Evolutionary conservation across 1,139 yeast genomes (phyloP), one percentile per base, ranked within the genome.

Genomic region (Hemisphaericaspora xylanilytica): DNA sequence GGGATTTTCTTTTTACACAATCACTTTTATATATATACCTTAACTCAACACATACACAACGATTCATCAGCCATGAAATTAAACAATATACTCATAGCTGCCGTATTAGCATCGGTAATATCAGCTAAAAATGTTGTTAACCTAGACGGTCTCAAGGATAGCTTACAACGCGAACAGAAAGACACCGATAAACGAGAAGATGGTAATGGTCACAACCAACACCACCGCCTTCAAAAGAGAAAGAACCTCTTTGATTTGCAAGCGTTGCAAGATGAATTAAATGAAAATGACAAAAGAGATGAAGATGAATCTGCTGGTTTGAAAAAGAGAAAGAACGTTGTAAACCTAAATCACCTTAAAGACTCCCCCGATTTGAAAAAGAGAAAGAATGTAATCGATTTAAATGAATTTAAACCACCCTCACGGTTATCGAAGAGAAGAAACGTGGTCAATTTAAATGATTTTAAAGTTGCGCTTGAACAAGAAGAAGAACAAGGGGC

Each of bases 311-410:
- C 42, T n/a, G 21, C 37, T 18, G 24, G 24, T 20, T 28, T 28
- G 12, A 37, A 42, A 13, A 49, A 53, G 41, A 48, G 61, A 36
- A 59, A 56, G 37, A 53, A 59, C 37, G 48, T 52, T 17, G 42
- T 49, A 22, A 43, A 53, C 36, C 47, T 60, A 35, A 42, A 50
- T 18, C 44, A 48, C 16, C 46, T 56, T 13, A 22, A 28, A 10
- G 50, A 41, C n/a, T 38, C 44, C n/a, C 21, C 37, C 15, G 16
- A 24, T 20, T 28, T 28, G n/a, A 38, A 42, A 12, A 50, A 53
- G 41, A 48, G 61, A 36, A 59, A 56, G 45, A 52, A 53, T 26
- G 55, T 58, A 5, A 36, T 51, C 3, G 44, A 48, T 31, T 46
- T 54, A 33, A 39, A 42, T 30, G 37, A 36, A 11, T 44, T 47